Evolutionary conservation across 2,329 filamentous ascomycete species (phyloP), one percentile per base, ranked within the genome.

Genomic region (Tolypocladium tundrense): DNA sequence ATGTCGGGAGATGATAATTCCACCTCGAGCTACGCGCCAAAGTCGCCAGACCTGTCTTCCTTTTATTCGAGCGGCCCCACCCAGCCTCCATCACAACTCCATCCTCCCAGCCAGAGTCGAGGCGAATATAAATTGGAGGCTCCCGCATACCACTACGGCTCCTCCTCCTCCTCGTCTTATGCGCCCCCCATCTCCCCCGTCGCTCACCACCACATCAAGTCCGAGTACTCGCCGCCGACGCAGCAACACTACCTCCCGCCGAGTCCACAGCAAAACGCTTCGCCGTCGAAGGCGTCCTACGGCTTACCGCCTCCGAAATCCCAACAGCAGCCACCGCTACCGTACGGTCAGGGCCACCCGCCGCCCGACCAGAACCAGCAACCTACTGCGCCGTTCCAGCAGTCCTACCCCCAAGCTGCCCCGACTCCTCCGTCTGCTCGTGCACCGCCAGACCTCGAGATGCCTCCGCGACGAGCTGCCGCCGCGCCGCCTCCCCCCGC

Each of bases 11-110:
- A 76, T 67, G 77, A 79, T 66, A 73, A 63, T 59, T 58, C 72
- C 63, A 43, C 62, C 14, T 64, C 65, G 27, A 73, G 71, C 60
- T 84, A 83, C 72, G 80, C 78, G 63, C 81, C 81, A 63, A 81
- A 78, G 69, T 83, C 80, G 65, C 81, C 81, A 67, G 80, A 84
- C 73, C 76, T 84, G 63, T 83, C 80, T 60, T 81, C 78, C 59
- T 78, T 83, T 69, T 80, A 77, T 65, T 72, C 78, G 60, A 68
- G 71, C 61, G 63, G 68, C 66, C 68, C 72, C 60, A 60, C 62
- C 52, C 61, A 57, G 31, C 52, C 58, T 58, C 55, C 61, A 57
- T 64, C 61, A 37, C 62, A 62, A 55, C 58, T 59, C 56, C 51
- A 59, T 60, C 54, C 41, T 50, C 42, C 55, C 39, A 58, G 62